These are phyloP conservation scores for Pleurotus salmoneostramineus DNA, from an alignment of 768 basidiomycete species.

Conservation along the genomic window DNA sequence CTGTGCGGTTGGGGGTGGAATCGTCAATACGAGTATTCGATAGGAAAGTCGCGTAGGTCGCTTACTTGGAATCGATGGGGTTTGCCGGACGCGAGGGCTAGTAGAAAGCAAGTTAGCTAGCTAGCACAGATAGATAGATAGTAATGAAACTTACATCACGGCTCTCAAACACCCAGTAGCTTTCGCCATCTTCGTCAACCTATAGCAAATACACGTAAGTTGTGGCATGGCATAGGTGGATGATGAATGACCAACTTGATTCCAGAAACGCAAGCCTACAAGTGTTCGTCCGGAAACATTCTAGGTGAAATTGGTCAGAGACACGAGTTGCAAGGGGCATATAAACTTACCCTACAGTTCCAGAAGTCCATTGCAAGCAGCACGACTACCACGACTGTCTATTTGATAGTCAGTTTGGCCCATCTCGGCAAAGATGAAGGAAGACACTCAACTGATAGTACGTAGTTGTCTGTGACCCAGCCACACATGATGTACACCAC, in stretches of 20 bases:
- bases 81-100: slow-evolving; percentile 89
- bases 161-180: slow-evolving; percentile 97
- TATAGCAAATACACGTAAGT: slow-evolving; percentile 20
- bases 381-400: slow-evolving; percentile 89
- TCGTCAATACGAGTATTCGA: slow-evolving; percentile 5
- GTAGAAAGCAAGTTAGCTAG: slow-evolving; percentile 4
- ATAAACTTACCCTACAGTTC: slow-evolving; percentile 79
- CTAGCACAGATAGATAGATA: background rate
- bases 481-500: slow-evolving; percentile 92
- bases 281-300: slow-evolving; percentile 93
- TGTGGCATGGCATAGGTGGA: background rate
- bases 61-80: slow-evolving; percentile 81
- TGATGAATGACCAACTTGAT: slow-evolving; percentile 54
- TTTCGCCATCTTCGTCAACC: slow-evolving; percentile 96
- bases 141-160: slow-evolving; percentile 66
- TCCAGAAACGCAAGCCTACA: slow-evolving; percentile 97
- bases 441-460: slow-evolving; percentile 70
- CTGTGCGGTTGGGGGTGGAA: slow-evolving; percentile 32
- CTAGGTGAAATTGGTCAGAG: slow-evolving; percentile 29
- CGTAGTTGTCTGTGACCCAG: slow-evolving; percentile 85
- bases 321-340: background rate
- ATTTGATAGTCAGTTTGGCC: background rate
- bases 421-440: background rate
- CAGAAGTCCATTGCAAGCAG: slow-evolving; percentile 97
- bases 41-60: background rate